Percentiles rank a stretch among this genome's conserved stretches.
Conservation (phyloP, 2,329 filamentous ascomycete species). For the Cadophora malorum region DNA sequence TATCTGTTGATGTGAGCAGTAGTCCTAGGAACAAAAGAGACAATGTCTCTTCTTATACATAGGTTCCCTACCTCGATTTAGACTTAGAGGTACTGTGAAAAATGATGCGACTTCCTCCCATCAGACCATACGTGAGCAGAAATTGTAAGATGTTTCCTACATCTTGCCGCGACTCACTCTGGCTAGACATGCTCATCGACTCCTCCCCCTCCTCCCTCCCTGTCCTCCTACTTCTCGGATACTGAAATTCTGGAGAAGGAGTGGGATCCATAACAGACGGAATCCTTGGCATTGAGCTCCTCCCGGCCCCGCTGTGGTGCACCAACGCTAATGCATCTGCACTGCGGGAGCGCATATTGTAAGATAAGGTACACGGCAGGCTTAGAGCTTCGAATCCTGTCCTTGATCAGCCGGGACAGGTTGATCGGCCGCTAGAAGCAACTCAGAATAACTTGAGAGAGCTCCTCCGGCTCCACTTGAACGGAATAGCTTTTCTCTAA, state of each 20-base stretch:
- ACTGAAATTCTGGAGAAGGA: neutral
- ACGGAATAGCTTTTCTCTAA: neutral
- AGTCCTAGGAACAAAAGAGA: neutral
- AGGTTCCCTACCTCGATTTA: neutral
- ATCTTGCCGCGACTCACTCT: neutral
- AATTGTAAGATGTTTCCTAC: neutral
- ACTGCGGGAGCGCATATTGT: neutral
- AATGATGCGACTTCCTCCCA: neutral
- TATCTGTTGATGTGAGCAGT: neutral
- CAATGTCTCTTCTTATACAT: constrained; percentile 1
- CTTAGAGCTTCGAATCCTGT: neutral
- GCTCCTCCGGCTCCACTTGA: neutral
- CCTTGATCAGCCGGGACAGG: neutral
- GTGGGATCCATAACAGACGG: neutral
- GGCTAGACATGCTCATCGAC: neutral
- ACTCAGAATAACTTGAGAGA: neutral
- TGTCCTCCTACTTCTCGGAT: constrained; percentile 17
- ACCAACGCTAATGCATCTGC: neutral
- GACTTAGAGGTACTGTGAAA: neutral
- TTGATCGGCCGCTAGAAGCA: neutral
- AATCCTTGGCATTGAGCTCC: neutral
- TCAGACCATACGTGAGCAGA: neutral
- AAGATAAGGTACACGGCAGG: neutral
- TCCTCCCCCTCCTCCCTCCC: neutral
- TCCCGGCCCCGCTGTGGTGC: neutral